Evolutionary conservation across 78 protist species (phyloP).

Genomic region (Tieghemostelium lacteum): DNA sequence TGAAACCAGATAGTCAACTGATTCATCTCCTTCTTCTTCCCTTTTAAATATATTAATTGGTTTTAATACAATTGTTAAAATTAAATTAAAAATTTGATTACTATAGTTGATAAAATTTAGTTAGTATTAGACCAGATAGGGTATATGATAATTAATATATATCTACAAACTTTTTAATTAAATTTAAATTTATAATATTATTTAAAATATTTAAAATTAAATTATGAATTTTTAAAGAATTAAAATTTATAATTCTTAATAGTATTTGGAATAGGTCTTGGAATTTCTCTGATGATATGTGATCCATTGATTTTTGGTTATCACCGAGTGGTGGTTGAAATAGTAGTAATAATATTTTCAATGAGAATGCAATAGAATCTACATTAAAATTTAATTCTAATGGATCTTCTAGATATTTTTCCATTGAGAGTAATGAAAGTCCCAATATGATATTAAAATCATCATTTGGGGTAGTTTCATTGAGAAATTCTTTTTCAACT

Average conservation of each 20-base stretch:
- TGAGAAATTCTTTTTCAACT: conserved; percentile 2
- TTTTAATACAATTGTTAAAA: conserved; percentile 38
- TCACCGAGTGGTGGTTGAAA: not conserved
- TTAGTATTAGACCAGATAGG: not conserved
- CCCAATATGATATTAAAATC: conserved; percentile 40
- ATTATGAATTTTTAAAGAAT: conserved; percentile 9
- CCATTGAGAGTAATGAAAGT: conserved; percentile 22
- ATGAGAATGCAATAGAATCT: not conserved
- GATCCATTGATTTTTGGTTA: not conserved
- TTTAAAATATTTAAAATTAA: conserved; percentile 16
- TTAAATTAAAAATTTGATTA: conserved; percentile 16
- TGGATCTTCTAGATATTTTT: conserved; percentile 43
- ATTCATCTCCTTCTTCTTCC: not conserved
- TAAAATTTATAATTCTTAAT: not conserved
- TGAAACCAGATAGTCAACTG: conserved; percentile 18
- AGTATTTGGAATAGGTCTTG: conserved; percentile 28
- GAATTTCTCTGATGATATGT: conserved; percentile 10
- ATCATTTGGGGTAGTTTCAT: conserved; percentile 39
- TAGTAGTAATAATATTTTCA: conserved; percentile 7
- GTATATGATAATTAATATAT: not conserved
- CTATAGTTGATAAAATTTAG: not conserved
- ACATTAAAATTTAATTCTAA: conserved; percentile 13
- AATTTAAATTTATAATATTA: conserved; percentile 7
- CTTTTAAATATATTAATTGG: conserved; percentile 22
- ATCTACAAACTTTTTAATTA: conserved; percentile 16